Percentiles rank a stretch among this genome's conserved stretches.
Evolutionary conservation across 768 basidiomycete species (phyloP).

Genomic region (Russula dissimulans): DNA sequence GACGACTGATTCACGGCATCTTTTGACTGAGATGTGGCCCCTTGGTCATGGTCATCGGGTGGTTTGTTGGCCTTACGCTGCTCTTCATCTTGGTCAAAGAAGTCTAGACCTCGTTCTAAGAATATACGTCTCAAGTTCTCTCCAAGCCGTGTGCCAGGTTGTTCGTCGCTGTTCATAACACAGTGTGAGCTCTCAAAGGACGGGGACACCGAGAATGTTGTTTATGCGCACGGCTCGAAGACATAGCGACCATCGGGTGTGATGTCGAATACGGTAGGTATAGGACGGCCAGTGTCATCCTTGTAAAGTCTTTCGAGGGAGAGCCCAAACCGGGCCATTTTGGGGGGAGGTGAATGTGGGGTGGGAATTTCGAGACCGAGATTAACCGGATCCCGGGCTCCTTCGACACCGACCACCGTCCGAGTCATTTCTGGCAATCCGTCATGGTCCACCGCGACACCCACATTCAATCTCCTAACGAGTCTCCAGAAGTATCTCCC

Average conservation of each 20-base stretch:
- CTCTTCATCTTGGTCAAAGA: constrained; percentile 48
- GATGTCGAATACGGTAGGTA: constrained; percentile 62
- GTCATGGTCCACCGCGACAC: constrained; percentile 1
- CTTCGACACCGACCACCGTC: neutral
- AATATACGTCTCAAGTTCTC: constrained; percentile 63
- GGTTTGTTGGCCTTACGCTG: constrained; percentile 14
- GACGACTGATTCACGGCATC: constrained; percentile 25
- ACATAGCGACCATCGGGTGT: constrained; percentile 56
- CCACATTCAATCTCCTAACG: constrained; percentile 2
- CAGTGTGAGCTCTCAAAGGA: constrained; percentile 1
- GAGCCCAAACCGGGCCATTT: constrained; percentile 38
- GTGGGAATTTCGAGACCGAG: neutral
- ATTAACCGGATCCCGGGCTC: neutral
- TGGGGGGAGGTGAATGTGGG: neutral
- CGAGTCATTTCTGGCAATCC: neutral
- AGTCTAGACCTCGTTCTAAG: constrained; percentile 62
- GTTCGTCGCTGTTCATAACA: constrained; percentile 31
- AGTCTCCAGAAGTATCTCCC: constrained; percentile 2
- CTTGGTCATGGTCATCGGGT: constrained; percentile 19
- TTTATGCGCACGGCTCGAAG: constrained; percentile 55
- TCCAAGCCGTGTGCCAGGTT: constrained; percentile 49
- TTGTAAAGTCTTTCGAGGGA: constrained; percentile 77
- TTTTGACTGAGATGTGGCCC: constrained; percentile 23
- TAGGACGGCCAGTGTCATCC: constrained; percentile 57
- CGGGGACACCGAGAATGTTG: neutral